Conservation (phyloP, 2,329 filamentous ascomycete species). For the Verticillium albo-atrum region DNA sequence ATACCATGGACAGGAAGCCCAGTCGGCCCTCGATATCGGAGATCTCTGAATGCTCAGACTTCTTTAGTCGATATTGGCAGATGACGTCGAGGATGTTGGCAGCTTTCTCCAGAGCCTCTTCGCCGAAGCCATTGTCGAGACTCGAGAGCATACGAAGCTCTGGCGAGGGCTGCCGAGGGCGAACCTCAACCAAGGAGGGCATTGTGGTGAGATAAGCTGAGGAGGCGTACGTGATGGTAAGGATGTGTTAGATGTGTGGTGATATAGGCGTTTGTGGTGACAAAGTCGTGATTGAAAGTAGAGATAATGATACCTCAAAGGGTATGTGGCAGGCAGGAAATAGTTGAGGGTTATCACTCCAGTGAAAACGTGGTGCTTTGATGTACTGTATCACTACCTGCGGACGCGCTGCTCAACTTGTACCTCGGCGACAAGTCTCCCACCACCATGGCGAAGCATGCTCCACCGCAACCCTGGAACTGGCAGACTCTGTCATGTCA, state of each 20-base stretch:
- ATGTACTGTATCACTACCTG: background rate
- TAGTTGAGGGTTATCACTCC: too few relatives aligned
- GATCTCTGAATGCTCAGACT: constrained; percentile 4
- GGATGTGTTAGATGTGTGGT: too few relatives aligned
- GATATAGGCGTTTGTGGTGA: too few relatives aligned
- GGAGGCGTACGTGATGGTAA: background rate
- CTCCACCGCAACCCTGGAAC: background rate
- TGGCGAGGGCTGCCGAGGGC: constrained; percentile 8
- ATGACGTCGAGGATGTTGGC: constrained; percentile 33
- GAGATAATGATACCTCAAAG: too few relatives aligned
- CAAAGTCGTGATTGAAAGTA: too few relatives aligned
- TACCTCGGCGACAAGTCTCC: background rate
- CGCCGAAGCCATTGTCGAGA: constrained; percentile 17
- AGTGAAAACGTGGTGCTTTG: background rate
- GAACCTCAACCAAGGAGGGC: constrained; percentile 10
- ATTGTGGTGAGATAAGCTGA: constrained; percentile 3
- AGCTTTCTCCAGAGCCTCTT: constrained; percentile 22
- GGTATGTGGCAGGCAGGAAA: too few relatives aligned
- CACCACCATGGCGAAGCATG: background rate
- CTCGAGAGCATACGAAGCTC: constrained; percentile 9
- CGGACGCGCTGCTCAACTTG: background rate
- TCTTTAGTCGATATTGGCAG: constrained; percentile 29
- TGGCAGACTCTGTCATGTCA: background rate
- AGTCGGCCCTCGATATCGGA: constrained; percentile 23
- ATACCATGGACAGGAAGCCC: constrained; percentile 35